Conservation (phyloP, 2,329 filamentous ascomycete genomes). For the Pseudogymnoascus sp. region DNA sequence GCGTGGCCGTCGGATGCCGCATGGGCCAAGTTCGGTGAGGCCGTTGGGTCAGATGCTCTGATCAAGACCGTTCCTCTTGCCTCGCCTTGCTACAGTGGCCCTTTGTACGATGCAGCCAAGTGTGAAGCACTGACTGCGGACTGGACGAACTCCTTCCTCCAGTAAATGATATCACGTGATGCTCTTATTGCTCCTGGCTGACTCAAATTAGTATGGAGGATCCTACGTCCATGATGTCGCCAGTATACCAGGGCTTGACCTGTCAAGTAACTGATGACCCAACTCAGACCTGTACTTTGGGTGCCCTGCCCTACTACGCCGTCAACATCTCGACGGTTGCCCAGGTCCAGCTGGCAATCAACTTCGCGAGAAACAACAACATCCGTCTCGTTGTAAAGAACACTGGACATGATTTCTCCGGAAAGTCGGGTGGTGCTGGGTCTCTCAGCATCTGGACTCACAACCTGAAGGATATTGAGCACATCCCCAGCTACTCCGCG, state of each 20-base stretch:
- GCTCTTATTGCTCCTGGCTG: slow-evolving; percentile 19
- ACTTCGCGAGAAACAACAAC: slow-evolving; percentile 37
- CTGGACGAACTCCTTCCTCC: slow-evolving; percentile 32
- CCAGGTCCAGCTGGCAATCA: slow-evolving; percentile 39
- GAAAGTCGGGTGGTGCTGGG: slow-evolving; percentile 31
- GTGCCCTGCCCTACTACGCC: slow-evolving; percentile 26
- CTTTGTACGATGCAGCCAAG: slow-evolving; percentile 25
- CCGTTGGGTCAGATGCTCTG: slow-evolving; percentile 35
- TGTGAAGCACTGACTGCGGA: slow-evolving; percentile 29
- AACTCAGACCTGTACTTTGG: slow-evolving; percentile 19
- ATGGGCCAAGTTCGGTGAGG: slow-evolving; percentile 40
- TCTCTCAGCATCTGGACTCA: slow-evolving; percentile 48
- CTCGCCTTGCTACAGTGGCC: slow-evolving; percentile 35
- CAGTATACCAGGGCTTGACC: slow-evolving; percentile 35
- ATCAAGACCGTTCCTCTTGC: slow-evolving; percentile 38
- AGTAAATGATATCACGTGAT: slow-evolving; percentile 21
- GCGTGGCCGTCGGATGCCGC: slow-evolving; percentile 40
- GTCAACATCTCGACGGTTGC: slow-evolving; percentile 32
- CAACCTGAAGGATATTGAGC: slow-evolving; percentile 34
- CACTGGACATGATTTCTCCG: slow-evolving; percentile 21
- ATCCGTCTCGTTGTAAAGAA: slow-evolving; percentile 30
- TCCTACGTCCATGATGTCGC: slow-evolving; percentile 41
- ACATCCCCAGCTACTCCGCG: slow-evolving; percentile 35
- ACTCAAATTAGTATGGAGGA: slow-evolving; percentile 31
- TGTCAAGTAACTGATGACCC: slow-evolving; percentile 35